A percentile compares a stretch with the other conserved stretches of the same genome.
These are phyloP conservation scores for Lecanicillium sp. DNA, from an alignment of 2,329 filamentous ascomycete species.

Conservation along the genomic window DNA sequence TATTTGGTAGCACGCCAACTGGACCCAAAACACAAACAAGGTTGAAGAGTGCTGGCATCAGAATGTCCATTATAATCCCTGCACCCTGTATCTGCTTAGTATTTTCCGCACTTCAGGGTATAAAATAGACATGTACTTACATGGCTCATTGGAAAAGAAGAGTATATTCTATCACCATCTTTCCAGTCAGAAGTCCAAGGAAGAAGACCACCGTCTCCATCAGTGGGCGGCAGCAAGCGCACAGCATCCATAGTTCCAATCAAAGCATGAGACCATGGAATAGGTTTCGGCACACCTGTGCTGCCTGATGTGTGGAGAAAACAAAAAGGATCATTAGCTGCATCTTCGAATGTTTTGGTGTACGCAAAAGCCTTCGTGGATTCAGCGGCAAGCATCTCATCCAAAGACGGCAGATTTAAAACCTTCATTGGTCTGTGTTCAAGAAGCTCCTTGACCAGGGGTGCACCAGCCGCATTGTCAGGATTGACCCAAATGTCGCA, in stretches of 20 bases:
- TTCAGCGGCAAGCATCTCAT: constrained; percentile 18
- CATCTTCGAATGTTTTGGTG: constrained; percentile 22
- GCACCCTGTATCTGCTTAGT: constrained; percentile 22
- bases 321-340: constrained; percentile 24
- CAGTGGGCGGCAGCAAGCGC: constrained; percentile 20
- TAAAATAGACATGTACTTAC: too few species aligned
- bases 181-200: constrained; percentile 22
- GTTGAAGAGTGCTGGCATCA: constrained; percentile 26
- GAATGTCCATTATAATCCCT: constrained; percentile 31
- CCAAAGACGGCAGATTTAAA: constrained; percentile 18
- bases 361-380: constrained; percentile 17
- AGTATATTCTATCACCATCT: constrained; percentile 22
- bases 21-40: constrained; percentile 29
- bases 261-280: constrained; percentile 24
- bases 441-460: constrained; percentile 16
- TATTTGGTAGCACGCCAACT: constrained; percentile 23
- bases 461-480: constrained; percentile 10
- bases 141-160: constrained; percentile 27
- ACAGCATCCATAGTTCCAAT: constrained; percentile 28
- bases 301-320: constrained; percentile 33
- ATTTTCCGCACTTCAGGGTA: too few species aligned
- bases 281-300: constrained; percentile 32
- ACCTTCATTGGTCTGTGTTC: constrained; percentile 17
- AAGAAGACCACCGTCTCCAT: constrained; percentile 18
- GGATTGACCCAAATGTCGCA: constrained; percentile 23